A percentile compares a stretch with the other conserved stretches of the same genome.
Evolutionary conservation across 805 yeast genomes (phyloP).

Genomic region (Brettanomyces anomalus): DNA sequence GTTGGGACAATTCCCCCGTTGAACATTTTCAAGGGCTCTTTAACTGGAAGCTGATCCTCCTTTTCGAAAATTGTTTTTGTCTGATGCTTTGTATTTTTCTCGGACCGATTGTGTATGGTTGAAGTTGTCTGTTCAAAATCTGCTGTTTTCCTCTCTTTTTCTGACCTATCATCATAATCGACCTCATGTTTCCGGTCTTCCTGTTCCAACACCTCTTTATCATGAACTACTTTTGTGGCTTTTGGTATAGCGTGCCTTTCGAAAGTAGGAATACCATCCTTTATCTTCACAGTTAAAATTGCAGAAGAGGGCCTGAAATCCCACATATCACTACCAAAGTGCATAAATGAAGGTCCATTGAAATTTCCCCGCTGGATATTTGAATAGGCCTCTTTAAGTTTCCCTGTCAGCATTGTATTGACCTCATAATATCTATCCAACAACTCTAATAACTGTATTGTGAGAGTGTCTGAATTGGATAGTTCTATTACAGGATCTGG

Average conservation of each 20-base stretch:
- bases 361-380: constrained; percentile 1
- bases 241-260: too few relatives aligned
- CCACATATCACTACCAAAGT: constrained; percentile 4
- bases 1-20: constrained; percentile 21
- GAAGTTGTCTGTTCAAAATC: constrained; percentile 1
- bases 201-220: too few relatives aligned
- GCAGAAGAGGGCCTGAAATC: constrained; percentile 4
- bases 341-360: background rate
- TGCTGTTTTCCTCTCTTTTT: background rate
- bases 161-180: too few relatives aligned
- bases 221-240: too few relatives aligned
- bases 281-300: constrained; percentile 1
- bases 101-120: background rate
- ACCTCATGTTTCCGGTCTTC: too few relatives aligned
- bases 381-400: constrained; percentile 25
- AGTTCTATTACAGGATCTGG: background rate
- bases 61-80: background rate
- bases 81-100: background rate
- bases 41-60: background rate
- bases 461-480: constrained; percentile 1
- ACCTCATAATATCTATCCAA: constrained; percentile 26
- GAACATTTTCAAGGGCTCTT: constrained; percentile 17
- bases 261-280: too few relatives aligned
- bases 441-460: constrained; percentile 21
- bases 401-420: constrained; percentile 14